These are phyloP conservation scores for Acmispon strigosus DNA, from an alignment of 306 rosid species.

Conservation along the genomic window DNA sequence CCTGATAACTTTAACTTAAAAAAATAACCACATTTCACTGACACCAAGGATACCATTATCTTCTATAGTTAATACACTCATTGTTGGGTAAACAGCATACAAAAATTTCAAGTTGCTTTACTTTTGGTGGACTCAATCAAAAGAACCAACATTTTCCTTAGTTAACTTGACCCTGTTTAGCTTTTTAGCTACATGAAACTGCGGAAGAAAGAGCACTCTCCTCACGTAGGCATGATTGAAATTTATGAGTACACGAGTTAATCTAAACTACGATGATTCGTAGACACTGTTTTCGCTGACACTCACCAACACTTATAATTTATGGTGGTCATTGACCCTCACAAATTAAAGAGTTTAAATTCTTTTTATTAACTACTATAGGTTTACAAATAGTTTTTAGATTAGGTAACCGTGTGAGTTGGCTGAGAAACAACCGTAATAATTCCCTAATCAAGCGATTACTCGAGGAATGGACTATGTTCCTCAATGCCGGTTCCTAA, in stretches of 20 bases:
- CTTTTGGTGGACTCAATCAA: constrained; percentile 14
- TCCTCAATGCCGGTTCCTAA: no score
- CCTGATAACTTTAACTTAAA: background rate
- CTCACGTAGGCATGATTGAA: constrained; percentile 59
- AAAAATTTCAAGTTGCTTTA: constrained; percentile 40
- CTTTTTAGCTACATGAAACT: constrained; percentile 26
- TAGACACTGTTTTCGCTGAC: background rate
- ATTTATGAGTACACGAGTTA: background rate
- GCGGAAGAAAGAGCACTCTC: constrained; percentile 23
- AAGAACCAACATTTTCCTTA: constrained; percentile 16
- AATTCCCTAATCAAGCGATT: no score
- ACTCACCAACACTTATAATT: background rate
- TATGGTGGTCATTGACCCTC: no score
- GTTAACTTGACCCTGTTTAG: constrained; percentile 3
- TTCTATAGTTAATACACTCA: constrained; percentile 29
- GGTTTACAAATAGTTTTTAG: no score
- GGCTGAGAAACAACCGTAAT: no score
- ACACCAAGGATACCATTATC: constrained; percentile 24
- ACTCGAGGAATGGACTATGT: no score
- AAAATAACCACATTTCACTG: constrained; percentile 20
- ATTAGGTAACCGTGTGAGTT: no score
- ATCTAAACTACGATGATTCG: background rate
- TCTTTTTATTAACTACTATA: no score
- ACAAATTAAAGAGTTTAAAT: no score
- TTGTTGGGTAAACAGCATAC: constrained; percentile 60